phyloP scores from a whole-genome alignment of 352 stramenopile species.

The Globisporangium apiculatum region DNA sequence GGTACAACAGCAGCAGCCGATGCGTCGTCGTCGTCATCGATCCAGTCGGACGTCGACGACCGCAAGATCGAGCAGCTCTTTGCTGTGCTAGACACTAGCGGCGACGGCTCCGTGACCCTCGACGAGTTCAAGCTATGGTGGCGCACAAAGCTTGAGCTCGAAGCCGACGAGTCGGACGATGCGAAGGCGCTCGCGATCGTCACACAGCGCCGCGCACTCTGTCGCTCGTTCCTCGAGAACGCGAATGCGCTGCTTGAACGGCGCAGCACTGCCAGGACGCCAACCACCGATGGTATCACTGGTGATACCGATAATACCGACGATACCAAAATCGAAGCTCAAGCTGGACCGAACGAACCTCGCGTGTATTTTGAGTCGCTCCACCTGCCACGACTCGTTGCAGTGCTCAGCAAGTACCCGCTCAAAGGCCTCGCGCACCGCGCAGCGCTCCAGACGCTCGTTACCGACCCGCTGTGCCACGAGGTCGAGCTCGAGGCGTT shows the following conservation, averaged over 20 bases:
- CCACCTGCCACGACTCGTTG: constrained; percentile 41
- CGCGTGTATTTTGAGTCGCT: constrained; percentile 46
- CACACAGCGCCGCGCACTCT: constrained; percentile 17
- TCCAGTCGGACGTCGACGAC: neutral
- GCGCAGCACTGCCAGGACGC: neutral
- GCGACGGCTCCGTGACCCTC: constrained; percentile 50
- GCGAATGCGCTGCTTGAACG: constrained; percentile 23
- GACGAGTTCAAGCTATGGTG: constrained; percentile 77
- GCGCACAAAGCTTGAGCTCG: constrained; percentile 56
- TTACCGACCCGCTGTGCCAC: constrained; percentile 25
- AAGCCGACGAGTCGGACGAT: constrained; percentile 38
- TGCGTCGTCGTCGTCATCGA: neutral
- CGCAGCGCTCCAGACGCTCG: constrained; percentile 36
- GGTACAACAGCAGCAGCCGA: constrained; percentile 3
- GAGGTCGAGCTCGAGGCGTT: constrained; percentile 41
- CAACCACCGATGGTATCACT: neutral
- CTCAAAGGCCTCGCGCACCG: constrained; percentile 46
- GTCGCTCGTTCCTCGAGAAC: constrained; percentile 38
- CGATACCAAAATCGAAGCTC: neutral
- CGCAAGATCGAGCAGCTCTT: constrained; percentile 47
- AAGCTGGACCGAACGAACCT: neutral
- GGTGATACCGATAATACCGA: neutral
- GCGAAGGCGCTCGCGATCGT: constrained; percentile 17
- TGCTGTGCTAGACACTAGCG: constrained; percentile 50
- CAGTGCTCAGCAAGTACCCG: constrained; percentile 40